Evolutionary conservation across 2,329 filamentous ascomycete species (phyloP), one percentile per base, ranked within the genome.

Genomic region (Fusarium miscanthi): DNA sequence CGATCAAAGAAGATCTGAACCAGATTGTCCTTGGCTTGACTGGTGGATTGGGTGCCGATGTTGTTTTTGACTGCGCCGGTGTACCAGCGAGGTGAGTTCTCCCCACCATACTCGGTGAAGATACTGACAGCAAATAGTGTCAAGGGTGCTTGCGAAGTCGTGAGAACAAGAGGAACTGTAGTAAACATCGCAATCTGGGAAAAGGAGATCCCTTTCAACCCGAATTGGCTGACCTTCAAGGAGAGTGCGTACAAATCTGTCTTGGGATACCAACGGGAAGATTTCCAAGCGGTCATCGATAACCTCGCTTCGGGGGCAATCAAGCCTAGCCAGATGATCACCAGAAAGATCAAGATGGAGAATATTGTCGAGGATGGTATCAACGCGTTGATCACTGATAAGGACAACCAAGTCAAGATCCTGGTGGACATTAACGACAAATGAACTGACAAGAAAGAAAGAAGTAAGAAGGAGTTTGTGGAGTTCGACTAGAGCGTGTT

Each of bases 171-270:
- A 40, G 90, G 89, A 0, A 88, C 87, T 0, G 83, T 92, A 1
- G 85, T 92, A 5, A 92, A 92, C 67, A 85, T 92, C n/a, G 88
- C 90, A 0, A 87, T 92, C 6, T 91, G 88, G 88, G 88, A 90
- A 74, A 87, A 77, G 46, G 74, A 78, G 30, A 73, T 78, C 0
- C 76, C 74, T 0, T 78, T 78, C 45, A 78, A 77, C 33, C 74
- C 75, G 3, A 66, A 70, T 81, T 78, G 76, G 76, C 27, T 78
- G 5, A 78, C 76, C 0, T 76, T 69, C 58, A 78, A 76, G 17
- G 76, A 78, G 59, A 76, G 74, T 11, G 57, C 74, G 0, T 78
- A 69, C 12, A 78, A 78, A 19, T 78, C 76, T 3, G 76, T 78
- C 2, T 49, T 78, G 11, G 76, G 76, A 5, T 78, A 78, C 25